Percentiles rank a stretch among this genome's conserved stretches.
Conservation (phyloP, 2,329 filamentous ascomycete genomes). For the Monosporascus sp. region DNA sequence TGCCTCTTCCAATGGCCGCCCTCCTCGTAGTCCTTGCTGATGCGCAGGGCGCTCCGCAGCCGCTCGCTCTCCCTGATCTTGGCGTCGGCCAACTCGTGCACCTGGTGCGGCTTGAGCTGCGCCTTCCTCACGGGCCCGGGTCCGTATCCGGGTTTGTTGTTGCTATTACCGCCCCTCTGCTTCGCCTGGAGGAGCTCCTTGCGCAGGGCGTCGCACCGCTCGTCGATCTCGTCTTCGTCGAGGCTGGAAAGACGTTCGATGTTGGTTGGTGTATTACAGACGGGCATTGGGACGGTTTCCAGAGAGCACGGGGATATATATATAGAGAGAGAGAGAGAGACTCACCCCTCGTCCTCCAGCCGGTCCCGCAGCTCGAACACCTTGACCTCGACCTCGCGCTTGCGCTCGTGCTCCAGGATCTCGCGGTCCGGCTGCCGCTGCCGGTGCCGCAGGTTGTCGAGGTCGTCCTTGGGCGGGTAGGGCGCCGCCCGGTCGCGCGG, state of each 20-base stretch:
- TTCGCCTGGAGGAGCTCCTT: conserved; percentile 53
- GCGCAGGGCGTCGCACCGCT: conserved; percentile 62
- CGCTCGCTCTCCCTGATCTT: conserved; percentile 95
- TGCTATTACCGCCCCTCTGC: neutral
- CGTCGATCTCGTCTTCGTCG: conserved; percentile 88
- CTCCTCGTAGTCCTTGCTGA: conserved; percentile 80
- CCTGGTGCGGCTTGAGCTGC: conserved; percentile 79
- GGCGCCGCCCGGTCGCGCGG: conserved; percentile 77
- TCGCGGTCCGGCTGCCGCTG: conserved; percentile 84
- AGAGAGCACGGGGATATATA: neutral
- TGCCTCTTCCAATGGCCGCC: conserved; percentile 81
- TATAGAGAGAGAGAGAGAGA: conserved; percentile 4
- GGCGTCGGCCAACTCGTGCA: conserved; percentile 91
- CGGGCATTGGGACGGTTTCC: too few relatives aligned
- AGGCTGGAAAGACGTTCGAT: conserved; percentile 41
- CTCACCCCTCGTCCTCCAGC: conserved; percentile 84
- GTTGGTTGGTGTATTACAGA: conserved; percentile 6
- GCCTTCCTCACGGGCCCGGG: conserved; percentile 41
- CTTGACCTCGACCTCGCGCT: conserved; percentile 86
- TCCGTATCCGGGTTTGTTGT: conserved; percentile 24
- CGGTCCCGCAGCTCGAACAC: conserved; percentile 86
- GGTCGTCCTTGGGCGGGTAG: conserved; percentile 61
- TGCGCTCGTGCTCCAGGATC: conserved; percentile 90
- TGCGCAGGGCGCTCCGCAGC: conserved; percentile 79
- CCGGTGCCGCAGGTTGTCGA: conserved; percentile 65